Evolutionary conservation across 2,329 filamentous ascomycete genomes (phyloP), one percentile per base, ranked within the genome.

Genomic region (Lasiodiplodia theobromae): DNA sequence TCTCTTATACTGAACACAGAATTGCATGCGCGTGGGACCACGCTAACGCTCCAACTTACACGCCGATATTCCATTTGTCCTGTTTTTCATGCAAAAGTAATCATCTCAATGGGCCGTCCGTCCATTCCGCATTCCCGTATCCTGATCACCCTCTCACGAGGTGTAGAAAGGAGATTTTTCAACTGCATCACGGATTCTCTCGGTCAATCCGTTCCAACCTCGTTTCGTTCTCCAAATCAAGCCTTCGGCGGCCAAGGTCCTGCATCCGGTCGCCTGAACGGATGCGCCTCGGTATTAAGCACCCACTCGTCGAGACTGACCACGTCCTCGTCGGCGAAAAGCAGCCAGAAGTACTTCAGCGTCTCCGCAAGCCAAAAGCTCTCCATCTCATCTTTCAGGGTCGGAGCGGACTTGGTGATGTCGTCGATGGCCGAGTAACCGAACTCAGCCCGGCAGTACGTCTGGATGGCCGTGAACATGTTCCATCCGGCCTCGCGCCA

Each of bases 281-380:
- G 80, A 78, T 83, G 81, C 23, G 81, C 82, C 72, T 83, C 82
- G 0, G 82, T 83, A 70, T 82, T 83, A 52, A 91, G 80, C 57
- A 91, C 88, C 85, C 86, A 91, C 65, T 91, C 88, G 76, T 91
- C 88, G 72, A 91, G 77, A 73, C 84, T 88, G 18, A 89, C 79
- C 31, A 88, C 76, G 68, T 85, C 81, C 69, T 87, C 88, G 51
- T 89, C 87, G 38, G 82, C 83, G 74, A 90, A 91, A 10, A 89
- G 82, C 68, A 91, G 78, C 70, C 88, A 91, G 71, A 89, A 89
- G 76, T 91, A 91, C 77, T 91, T 91, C 64, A 91, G 78, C 71
- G 88, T 90, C 79, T 91, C 88, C 1, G 88, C 88, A 47, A 91
- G 82, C 90, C 91, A 93, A 77, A 92, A 93, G 70, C 89, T 91